These are phyloP conservation scores for Candida loeiensis DNA, from an alignment of 805 yeast species.

Conservation along the genomic window DNA sequence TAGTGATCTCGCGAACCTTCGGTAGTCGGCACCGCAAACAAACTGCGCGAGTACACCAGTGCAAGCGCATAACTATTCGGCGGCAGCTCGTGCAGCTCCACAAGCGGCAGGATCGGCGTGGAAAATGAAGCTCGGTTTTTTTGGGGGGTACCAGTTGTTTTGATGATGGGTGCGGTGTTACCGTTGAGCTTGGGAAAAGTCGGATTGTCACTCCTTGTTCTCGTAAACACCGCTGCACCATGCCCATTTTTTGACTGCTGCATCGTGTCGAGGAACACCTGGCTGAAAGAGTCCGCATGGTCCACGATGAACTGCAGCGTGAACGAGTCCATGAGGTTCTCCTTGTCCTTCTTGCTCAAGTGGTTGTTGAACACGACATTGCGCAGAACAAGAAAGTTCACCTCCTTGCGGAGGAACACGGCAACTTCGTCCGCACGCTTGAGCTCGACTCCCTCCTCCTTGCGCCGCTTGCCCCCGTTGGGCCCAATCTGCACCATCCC, in stretches of 20 bases:
- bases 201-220: slow-evolving; percentile 7
- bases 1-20: neutral
- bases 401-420: slow-evolving; percentile 10
- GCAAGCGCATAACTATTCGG: neutral
- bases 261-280: slow-evolving; percentile 10
- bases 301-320: slow-evolving; percentile 13
- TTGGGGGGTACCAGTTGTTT: slow-evolving; percentile 5
- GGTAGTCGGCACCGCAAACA: neutral
- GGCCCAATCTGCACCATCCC: neutral
- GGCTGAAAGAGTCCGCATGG: slow-evolving; percentile 11
- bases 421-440: slow-evolving; percentile 8
- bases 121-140: neutral
- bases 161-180: slow-evolving; percentile 11
- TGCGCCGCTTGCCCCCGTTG: slow-evolving; percentile 3
- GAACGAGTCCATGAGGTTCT: slow-evolving; percentile 11
- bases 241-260: slow-evolving; percentile 10
- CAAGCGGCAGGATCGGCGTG: neutral
- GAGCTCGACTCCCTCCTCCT: slow-evolving; percentile 4
- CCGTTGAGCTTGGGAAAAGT: slow-evolving; percentile 4
- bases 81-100: neutral
- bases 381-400: slow-evolving; percentile 8
- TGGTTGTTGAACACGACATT: slow-evolving; percentile 8
- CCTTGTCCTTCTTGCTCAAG: slow-evolving; percentile 10
- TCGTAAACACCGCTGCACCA: slow-evolving; percentile 12
- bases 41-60: neutral